phyloP scores from a whole-genome alignment of 306 rosid genomes.

The Spatholobus suberectus region DNA sequence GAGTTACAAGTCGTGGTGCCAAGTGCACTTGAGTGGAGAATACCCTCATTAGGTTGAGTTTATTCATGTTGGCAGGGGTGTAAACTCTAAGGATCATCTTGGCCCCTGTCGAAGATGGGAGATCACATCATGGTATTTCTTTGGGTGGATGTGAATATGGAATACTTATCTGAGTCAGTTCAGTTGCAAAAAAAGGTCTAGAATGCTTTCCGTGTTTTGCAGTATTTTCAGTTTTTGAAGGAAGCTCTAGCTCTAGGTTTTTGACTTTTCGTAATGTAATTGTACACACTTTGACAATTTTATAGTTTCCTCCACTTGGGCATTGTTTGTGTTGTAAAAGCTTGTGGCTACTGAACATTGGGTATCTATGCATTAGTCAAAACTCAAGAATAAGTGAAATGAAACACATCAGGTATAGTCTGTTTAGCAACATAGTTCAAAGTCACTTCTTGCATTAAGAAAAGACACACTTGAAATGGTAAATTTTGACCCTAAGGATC shows the following conservation, averaged over 20 bases:
- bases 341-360: conserved; percentile 3
- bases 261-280: background rate
- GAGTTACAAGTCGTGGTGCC: background rate
- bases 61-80: conserved; percentile 59
- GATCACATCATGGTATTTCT: conserved; percentile 23
- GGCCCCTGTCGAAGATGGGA: conserved; percentile 35
- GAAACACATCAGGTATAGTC: background rate
- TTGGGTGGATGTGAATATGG: conserved; percentile 36
- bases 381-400: background rate
- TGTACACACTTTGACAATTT: background rate
- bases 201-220: conserved; percentile 28
- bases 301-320: background rate
- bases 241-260: background rate
- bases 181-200: conserved; percentile 22
- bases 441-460: conserved; percentile 3
- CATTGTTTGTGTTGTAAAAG: background rate
- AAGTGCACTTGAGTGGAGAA: conserved; percentile 13
- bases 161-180: conserved; percentile 25
- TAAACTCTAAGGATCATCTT: conserved; percentile 27
- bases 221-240: conserved; percentile 16
- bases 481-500: background rate
- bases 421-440: background rate
- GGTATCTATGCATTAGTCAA: conserved; percentile 1
- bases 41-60: conserved; percentile 45
- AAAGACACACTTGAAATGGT: background rate